Conservation (phyloP, 306 rosid genomes). For the Gleditsia sinensis region DNA sequence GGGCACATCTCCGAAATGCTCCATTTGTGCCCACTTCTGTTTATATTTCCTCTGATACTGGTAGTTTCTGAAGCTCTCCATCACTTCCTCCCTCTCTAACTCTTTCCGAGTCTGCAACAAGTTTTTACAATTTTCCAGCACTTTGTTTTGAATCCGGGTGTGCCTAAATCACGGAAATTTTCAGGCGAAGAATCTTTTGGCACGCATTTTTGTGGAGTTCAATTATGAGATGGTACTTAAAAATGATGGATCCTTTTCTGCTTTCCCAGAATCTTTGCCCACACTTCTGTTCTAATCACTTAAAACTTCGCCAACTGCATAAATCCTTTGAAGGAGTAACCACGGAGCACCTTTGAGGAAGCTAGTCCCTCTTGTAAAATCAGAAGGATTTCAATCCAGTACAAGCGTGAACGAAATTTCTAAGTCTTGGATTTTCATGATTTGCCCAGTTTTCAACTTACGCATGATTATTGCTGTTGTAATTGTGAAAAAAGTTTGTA, state of each 20-base stretch:
- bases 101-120: not conserved
- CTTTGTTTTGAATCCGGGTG: constrained; percentile 31
- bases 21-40: not conserved
- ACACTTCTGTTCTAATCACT: constrained; percentile 10
- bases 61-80: not conserved
- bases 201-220: constrained; percentile 31
- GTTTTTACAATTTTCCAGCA: not conserved
- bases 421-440: not conserved
- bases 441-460: not conserved
- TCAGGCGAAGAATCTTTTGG: constrained; percentile 6
- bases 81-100: not conserved
- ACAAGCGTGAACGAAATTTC: not conserved
- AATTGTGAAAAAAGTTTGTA: not conserved
- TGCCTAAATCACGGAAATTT: constrained; percentile 23
- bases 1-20: constrained; percentile 33
- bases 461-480: constrained; percentile 2
- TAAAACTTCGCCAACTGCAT: constrained; percentile 20
- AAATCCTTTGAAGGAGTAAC: constrained; percentile 27
- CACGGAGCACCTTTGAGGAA: not conserved
- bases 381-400: constrained; percentile 16
- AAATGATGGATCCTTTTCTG: constrained; percentile 34
- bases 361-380: constrained; percentile 26
- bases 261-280: constrained; percentile 34
- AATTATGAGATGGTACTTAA: constrained; percentile 35
- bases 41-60: constrained; percentile 28